Base-by-base conservation (phyloP, 1,139 yeast genomes). In the Lodderomyces metapsilosis region DNA sequence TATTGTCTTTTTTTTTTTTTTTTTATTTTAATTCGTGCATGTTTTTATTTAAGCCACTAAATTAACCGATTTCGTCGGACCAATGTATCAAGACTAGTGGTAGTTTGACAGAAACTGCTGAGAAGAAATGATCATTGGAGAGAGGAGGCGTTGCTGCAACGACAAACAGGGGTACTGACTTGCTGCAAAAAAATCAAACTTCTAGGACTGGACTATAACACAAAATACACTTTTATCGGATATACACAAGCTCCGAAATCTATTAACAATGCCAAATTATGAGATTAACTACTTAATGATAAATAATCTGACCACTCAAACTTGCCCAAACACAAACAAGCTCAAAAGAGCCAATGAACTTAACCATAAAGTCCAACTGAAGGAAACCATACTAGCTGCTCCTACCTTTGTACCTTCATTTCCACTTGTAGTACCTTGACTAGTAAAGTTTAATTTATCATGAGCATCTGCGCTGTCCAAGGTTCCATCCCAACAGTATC, bases 401-500 rank as follows among this genome's bases (percentile, higher is more conserved):
- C 20, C 39, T 16, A 34, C 17, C 27, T 41, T 43, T n/a, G 23
- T 16, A 8, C 37, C 32, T 27, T 46, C 70, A 10, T 52, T 52
- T 8, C 66, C 71, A 44, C 61, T 58, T 30, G 80, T 76, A 28
- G 68, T 56, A 41, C 82, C 82, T n/a, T 66, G 60, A 7, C 57
- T 56, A 12, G 82, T 77, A 57, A 74, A 78, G 49, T 75, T 74
- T 42, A 64, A 58, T 41, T 51, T 52, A 21, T 52, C 44, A 6
- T 20, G 21, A 12, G 11, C 34, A 17, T 10, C 61, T 16, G 34
- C 28, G 21, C 32, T 30, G 9, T 41, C 38, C 25, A 46, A 37
- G 8, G 34, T 53, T 33, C 92, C 94, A 55, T 85, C 79, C 96
- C 96, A 89, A 62, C 97, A 89, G 64, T 88, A 88, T 32, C 71